Conservation (phyloP, 768 basidiomycete genomes). For the Inosperma sp. region DNA sequence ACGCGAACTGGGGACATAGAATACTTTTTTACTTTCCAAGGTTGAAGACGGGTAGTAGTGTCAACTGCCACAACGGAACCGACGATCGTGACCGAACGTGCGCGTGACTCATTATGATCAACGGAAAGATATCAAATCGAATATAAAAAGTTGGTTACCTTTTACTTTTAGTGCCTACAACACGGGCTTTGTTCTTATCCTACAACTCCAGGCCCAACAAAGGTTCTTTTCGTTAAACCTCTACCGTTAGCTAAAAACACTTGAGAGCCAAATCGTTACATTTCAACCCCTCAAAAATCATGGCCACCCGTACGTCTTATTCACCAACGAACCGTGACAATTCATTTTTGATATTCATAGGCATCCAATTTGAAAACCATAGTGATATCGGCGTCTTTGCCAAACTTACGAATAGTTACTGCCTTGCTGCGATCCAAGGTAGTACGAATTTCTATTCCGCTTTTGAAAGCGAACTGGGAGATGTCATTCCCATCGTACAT, state of each 20-base stretch:
- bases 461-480: slow-evolving; percentile 85
- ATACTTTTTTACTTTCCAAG: too few relatives aligned
- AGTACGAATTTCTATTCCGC: slow-evolving; percentile 98
- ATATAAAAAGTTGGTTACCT: too few relatives aligned
- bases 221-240: slow-evolving; percentile 6
- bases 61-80: too few relatives aligned
- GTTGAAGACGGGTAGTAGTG: too few relatives aligned
- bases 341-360: slow-evolving; percentile 35
- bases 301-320: slow-evolving; percentile 46
- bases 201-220: slow-evolving; percentile 11
- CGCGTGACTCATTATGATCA: too few relatives aligned
- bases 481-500: slow-evolving; percentile 94
- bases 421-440: slow-evolving; percentile 88
- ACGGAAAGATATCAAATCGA: too few relatives aligned
- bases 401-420: slow-evolving; percentile 98
- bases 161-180: too few relatives aligned
- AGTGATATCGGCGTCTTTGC: slow-evolving; percentile 96
- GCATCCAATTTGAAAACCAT: slow-evolving; percentile 90
- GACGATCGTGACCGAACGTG: too few relatives aligned
- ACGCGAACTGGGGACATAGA: too few relatives aligned
- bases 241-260: slow-evolving; percentile 6
- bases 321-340: slow-evolving; percentile 7
- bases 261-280: background rate
- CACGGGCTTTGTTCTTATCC: too few relatives aligned
- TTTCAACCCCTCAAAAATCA: slow-evolving; percentile 21